Evolutionary conservation across 192 early-diverging fungal genomes (phyloP).

Genomic region (Kickxella alabastrina): DNA sequence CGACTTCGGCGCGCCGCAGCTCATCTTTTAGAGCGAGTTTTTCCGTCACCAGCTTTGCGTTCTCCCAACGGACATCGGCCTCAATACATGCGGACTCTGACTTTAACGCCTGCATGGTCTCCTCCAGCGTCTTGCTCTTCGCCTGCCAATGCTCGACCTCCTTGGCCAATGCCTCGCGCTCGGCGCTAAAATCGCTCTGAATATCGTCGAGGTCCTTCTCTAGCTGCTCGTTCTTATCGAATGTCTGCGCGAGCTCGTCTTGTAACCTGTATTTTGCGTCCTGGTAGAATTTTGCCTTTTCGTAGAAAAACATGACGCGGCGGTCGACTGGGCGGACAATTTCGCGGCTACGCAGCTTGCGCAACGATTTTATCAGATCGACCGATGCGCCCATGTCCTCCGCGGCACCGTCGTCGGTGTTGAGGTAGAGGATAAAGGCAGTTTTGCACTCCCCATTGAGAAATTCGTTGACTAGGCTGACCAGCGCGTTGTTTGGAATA

Average conservation of each 20-base stretch:
- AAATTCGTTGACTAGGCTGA: conserved; percentile 34
- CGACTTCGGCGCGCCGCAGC: conserved; percentile 43
- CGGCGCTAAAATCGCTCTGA: conserved; percentile 45
- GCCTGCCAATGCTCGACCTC: conserved; percentile 49
- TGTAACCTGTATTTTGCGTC: conserved; percentile 48
- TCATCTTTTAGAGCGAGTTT: conserved; percentile 47
- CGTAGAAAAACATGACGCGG: conserved; percentile 48
- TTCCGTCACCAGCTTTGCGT: conserved; percentile 42
- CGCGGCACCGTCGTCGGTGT: conserved; percentile 18
- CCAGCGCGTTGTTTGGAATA: conserved; percentile 26
- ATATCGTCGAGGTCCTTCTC: conserved; percentile 51
- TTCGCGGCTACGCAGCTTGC: conserved; percentile 45
- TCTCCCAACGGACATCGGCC: conserved; percentile 43
- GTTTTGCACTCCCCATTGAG: conserved; percentile 47
- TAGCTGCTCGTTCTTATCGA: conserved; percentile 37
- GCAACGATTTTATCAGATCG: conserved; percentile 26
- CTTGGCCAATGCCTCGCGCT: conserved; percentile 33
- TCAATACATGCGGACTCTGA: conserved; percentile 31
- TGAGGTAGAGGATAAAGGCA: conserved; percentile 38
- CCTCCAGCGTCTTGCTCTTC: conserved; percentile 33
- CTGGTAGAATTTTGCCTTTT: conserved; percentile 54
- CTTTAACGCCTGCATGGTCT: conserved; percentile 16
- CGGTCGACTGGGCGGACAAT: conserved; percentile 34
- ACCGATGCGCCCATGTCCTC: conserved; percentile 14
- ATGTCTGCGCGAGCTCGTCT: conserved; percentile 29